These are phyloP conservation scores for Discostella stelligeroides DNA, from an alignment of 108 stramenopile species.

Conservation along the genomic window DNA sequence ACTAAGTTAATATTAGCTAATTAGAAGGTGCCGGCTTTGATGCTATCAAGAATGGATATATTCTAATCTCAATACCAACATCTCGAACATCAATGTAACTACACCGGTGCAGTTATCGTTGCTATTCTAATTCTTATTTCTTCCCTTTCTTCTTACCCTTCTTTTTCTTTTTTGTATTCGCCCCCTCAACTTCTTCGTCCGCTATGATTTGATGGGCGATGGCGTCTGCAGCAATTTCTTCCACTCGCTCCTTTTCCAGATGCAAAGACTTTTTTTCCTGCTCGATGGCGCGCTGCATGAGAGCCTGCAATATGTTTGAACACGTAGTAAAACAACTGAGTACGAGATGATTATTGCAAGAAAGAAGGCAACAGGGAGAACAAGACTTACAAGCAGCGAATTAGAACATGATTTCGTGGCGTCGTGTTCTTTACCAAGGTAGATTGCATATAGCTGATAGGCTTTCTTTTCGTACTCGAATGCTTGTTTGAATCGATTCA, in stretches of 20 bases:
- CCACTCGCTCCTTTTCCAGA: slow-evolving; percentile 50
- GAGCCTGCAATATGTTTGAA: slow-evolving; percentile 38
- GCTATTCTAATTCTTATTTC: slow-evolving; percentile 3
- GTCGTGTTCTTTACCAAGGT: slow-evolving; percentile 71
- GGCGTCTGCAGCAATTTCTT: slow-evolving; percentile 70
- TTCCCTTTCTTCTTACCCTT: slow-evolving; percentile 65
- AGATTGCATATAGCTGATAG: slow-evolving; percentile 53
- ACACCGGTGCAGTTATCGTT: too few relatives aligned
- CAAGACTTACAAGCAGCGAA: slow-evolving; percentile 28
- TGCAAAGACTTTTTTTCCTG: slow-evolving; percentile 57
- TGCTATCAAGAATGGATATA: too few relatives aligned
- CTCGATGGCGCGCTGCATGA: slow-evolving; percentile 65
- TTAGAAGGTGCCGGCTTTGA: too few relatives aligned
- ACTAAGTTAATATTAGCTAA: too few relatives aligned
- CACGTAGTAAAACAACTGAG: neutral
- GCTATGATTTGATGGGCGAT: slow-evolving; percentile 72
- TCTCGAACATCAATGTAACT: too few relatives aligned
- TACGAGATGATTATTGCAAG: neutral
- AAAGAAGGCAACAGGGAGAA: neutral
- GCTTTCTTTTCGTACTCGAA: slow-evolving; percentile 68
- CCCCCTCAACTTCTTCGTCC: slow-evolving; percentile 62
- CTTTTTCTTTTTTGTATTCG: slow-evolving; percentile 60
- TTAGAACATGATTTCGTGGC: slow-evolving; percentile 62
- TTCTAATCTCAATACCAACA: too few relatives aligned
- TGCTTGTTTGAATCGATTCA: slow-evolving; percentile 68